Percentiles rank a stretch among this genome's conserved stretches.
Evolutionary conservation across 208 protist genomes (phyloP).

Genomic region (Novymonas esmeraldas): DNA sequence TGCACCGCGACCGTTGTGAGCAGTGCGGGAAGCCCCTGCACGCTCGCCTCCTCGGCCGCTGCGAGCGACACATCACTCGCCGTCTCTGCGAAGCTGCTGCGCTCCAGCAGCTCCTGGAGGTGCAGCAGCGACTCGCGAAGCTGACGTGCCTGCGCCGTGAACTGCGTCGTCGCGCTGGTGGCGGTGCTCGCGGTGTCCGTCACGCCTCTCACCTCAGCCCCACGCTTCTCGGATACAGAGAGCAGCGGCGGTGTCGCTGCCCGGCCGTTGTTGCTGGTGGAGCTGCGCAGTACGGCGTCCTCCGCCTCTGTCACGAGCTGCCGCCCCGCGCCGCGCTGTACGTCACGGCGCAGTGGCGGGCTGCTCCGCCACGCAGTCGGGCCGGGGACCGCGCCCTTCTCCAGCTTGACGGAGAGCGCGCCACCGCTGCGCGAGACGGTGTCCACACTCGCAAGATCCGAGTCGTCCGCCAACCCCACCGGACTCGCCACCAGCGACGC

Average conservation of each 20-base stretch:
- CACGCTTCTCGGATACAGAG: neutral
- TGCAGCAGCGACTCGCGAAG: slow-evolving; percentile 56
- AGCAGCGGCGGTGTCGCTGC: neutral
- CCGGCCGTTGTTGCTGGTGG: slow-evolving; percentile 2
- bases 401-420: neutral
- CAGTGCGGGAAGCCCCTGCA: slow-evolving; percentile 38
- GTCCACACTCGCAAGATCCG: neutral
- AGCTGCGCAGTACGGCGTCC: slow-evolving; percentile 21
- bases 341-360: slow-evolving; percentile 19
- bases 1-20: slow-evolving; percentile 41
- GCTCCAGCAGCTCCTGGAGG: slow-evolving; percentile 45
- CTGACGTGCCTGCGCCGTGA: slow-evolving; percentile 36
- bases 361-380: slow-evolving; percentile 22
- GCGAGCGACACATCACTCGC: slow-evolving; percentile 6
- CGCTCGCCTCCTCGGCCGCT: slow-evolving; percentile 15
- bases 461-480: too few species aligned
- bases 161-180: slow-evolving; percentile 5
- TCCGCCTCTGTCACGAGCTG: slow-evolving; percentile 1
- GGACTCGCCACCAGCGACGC: neutral
- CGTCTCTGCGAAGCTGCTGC: slow-evolving; percentile 15
- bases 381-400: neutral
- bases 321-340: neutral
- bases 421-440: neutral
- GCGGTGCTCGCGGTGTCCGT: neutral
- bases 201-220: too few species aligned